Percentiles rank a stretch among this genome's conserved stretches.
Evolutionary conservation across 2,329 filamentous ascomycete species (phyloP).

Genomic region (Aureobasidium vineae): DNA sequence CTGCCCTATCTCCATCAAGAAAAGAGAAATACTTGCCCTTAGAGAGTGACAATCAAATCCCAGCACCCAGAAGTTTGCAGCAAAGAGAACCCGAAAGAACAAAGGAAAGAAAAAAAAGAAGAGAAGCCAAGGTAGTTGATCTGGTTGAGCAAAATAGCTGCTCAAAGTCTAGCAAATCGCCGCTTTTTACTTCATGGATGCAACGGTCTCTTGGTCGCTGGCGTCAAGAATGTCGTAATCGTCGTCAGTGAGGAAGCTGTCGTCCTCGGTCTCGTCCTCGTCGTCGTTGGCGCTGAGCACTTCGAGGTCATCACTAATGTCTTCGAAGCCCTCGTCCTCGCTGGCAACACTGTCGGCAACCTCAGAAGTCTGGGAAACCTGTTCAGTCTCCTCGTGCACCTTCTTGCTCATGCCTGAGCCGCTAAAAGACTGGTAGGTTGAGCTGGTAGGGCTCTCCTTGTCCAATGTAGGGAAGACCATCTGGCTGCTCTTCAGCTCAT

Average conservation of each 20-base stretch:
- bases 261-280: slow-evolving; percentile 61
- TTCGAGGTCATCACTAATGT: slow-evolving; percentile 54
- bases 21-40: slow-evolving; percentile 7
- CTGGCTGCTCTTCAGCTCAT: slow-evolving; percentile 52
- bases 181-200: slow-evolving; percentile 28
- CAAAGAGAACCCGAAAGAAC: neutral
- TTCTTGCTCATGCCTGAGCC: slow-evolving; percentile 44
- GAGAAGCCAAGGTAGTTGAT: neutral
- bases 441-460: slow-evolving; percentile 83
- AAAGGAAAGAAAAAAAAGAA: neutral
- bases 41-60: slow-evolving; percentile 17
- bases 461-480: slow-evolving; percentile 98
- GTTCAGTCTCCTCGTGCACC: slow-evolving; percentile 58
- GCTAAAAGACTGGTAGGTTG: slow-evolving; percentile 64
- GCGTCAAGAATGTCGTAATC: slow-evolving; percentile 98
- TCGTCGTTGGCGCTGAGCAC: slow-evolving; percentile 52
- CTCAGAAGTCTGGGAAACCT: slow-evolving; percentile 50
- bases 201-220: slow-evolving; percentile 72
- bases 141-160: neutral
- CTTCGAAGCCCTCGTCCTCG: slow-evolving; percentile 45
- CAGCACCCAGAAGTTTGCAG: neutral
- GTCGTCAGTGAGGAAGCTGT: slow-evolving; percentile 90
- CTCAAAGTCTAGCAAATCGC: neutral
- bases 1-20: neutral
- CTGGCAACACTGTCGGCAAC: slow-evolving; percentile 36